Percentiles rank a stretch among this genome's conserved stretches.
These are phyloP conservation scores for Populus tremula DNA, from an alignment of 345 rosid genomes.

Conservation along the genomic window DNA sequence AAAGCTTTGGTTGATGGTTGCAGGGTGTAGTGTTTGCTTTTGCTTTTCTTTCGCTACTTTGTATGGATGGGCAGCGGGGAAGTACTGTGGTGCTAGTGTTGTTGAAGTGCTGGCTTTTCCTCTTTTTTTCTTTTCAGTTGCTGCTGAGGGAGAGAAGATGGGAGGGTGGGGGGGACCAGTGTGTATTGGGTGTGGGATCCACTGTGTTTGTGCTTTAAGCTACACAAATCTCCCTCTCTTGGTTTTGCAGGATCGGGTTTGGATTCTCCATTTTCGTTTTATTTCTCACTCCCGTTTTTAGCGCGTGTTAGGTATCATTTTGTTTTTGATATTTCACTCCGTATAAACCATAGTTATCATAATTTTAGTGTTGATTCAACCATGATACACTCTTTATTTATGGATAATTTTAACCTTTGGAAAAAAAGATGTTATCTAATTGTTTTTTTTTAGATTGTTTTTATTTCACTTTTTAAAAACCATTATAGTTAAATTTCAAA, in stretches of 20 bases:
- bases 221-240: slow-evolving; percentile 28
- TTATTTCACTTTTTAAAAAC: neutral
- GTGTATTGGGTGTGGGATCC: slow-evolving; percentile 22
- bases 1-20: slow-evolving; percentile 18
- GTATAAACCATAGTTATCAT: no score
- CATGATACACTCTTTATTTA: no score
- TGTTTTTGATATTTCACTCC: neutral
- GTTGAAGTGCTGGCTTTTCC: slow-evolving; percentile 23
- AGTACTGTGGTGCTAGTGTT: neutral
- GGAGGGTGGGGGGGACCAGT: slow-evolving; percentile 25
- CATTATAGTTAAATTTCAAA: no score
- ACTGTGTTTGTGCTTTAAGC: slow-evolving; percentile 51
- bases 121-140: neutral
- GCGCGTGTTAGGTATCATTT: neutral
- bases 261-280: neutral
- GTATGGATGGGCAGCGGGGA: neutral
- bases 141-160: neutral
- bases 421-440: no score
- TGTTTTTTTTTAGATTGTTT: neutral
- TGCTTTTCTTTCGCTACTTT: neutral
- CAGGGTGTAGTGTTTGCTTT: neutral
- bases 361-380: no score
- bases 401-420: no score
- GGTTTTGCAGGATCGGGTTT: slow-evolving; percentile 6
- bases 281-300: neutral